Evolutionary conservation across 1,284 basidiomycete species (phyloP).

Genomic region (Heterobasidion annosum): DNA sequence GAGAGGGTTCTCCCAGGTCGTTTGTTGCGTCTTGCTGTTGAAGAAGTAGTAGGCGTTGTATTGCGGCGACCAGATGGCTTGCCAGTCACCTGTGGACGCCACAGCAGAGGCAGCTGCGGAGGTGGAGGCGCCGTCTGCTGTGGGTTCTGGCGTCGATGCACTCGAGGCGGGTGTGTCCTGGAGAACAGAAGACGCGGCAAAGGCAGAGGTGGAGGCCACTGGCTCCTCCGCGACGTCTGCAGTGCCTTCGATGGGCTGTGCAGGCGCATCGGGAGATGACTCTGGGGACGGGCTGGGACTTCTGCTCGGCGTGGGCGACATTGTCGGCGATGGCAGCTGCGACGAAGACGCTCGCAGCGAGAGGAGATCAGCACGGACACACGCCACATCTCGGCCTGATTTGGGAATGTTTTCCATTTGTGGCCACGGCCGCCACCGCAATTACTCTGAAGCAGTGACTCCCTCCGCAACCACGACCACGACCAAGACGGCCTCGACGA

Average conservation of each 20-base stretch:
- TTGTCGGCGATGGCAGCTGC: background rate
- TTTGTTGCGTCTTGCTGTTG: slow-evolving; percentile 72
- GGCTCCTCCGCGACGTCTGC: slow-evolving; percentile 3
- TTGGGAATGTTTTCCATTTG: background rate
- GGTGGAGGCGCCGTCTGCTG: slow-evolving; percentile 1
- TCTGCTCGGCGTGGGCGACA: slow-evolving; percentile 8
- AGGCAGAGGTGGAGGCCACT: slow-evolving; percentile 1
- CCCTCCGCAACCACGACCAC: background rate
- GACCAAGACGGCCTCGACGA: background rate
- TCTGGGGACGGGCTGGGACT: slow-evolving; percentile 3
- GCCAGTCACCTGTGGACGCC: slow-evolving; percentile 48
- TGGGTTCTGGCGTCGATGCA: slow-evolving; percentile 1
- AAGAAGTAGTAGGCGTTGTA: slow-evolving; percentile 87
- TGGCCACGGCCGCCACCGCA: background rate
- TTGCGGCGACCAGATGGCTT: slow-evolving; percentile 77
- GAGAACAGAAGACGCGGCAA: background rate
- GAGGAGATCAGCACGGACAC: background rate
- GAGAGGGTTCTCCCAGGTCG: slow-evolving; percentile 85
- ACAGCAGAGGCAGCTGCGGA: slow-evolving; percentile 6
- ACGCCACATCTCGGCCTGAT: background rate
- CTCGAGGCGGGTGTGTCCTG: background rate
- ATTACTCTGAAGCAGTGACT: background rate
- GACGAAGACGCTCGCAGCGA: background rate
- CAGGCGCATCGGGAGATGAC: background rate
- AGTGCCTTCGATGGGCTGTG: slow-evolving; percentile 4